Evolutionary conservation across 495 filamentous ascomycete species (phyloP).

Genomic region (Lophium mytilinum): DNA sequence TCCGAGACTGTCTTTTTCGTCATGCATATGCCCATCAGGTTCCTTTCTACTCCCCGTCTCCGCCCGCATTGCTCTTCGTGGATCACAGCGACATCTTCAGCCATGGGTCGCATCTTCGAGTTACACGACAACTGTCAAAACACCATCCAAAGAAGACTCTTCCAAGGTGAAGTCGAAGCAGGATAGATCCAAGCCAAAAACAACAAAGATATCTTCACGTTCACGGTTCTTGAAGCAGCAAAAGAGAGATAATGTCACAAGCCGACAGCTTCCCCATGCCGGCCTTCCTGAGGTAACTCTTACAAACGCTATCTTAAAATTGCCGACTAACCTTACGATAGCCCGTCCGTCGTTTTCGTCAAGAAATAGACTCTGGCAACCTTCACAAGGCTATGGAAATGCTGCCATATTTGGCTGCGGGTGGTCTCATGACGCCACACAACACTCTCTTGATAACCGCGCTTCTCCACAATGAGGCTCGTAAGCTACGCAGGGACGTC

Average conservation of each 20-base stretch:
- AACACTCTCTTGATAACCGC: background rate
- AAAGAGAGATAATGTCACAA: too few relatives aligned
- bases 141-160: too few relatives aligned
- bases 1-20: slow-evolving; percentile 12
- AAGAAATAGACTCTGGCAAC: background rate
- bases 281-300: too few relatives aligned
- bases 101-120: background rate
- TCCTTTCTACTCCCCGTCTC: slow-evolving; percentile 18
- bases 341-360: background rate
- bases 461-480: background rate
- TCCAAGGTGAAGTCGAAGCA: too few relatives aligned
- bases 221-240: too few relatives aligned
- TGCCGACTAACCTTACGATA: background rate
- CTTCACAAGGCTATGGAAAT: background rate
- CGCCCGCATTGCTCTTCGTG: background rate
- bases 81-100: background rate
- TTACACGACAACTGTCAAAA: background rate
- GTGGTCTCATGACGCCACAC: background rate
- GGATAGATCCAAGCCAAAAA: too few relatives aligned
- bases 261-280: too few relatives aligned
- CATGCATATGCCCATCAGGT: slow-evolving; percentile 13
- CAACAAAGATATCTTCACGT: too few relatives aligned
- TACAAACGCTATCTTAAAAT: too few relatives aligned
- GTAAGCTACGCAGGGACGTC: background rate
- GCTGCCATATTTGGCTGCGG: background rate